phyloP scores from a whole-genome alignment of 495 filamentous ascomycete species.

The Jackrogersella multiformis region DNA sequence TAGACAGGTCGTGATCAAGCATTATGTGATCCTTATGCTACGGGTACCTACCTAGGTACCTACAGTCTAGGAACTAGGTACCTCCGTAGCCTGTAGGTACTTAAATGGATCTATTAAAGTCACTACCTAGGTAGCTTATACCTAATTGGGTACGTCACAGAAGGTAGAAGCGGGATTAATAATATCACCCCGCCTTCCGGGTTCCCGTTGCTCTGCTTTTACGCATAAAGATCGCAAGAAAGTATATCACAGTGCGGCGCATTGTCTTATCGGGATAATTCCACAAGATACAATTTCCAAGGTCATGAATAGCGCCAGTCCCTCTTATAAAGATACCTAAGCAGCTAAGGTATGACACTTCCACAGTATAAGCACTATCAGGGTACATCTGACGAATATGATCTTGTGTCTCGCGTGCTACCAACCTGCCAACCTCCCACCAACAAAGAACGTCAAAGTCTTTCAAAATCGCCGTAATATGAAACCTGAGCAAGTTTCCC shows the following conservation, averaged over 20 bases:
- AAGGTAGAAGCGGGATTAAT: slow-evolving; percentile 13
- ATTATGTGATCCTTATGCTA: background rate
- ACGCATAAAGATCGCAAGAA: slow-evolving; percentile 31
- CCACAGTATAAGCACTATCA: slow-evolving; percentile 6
- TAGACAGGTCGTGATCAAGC: slow-evolving; percentile 19
- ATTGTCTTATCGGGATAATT: slow-evolving; percentile 17
- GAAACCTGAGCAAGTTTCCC: slow-evolving; percentile 47
- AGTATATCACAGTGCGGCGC: slow-evolving; percentile 42
- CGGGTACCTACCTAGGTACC: background rate
- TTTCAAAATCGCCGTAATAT: slow-evolving; percentile 11
- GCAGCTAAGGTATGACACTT: too few relatives aligned
- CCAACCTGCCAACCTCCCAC: too few relatives aligned
- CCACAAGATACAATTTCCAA: slow-evolving; percentile 3
- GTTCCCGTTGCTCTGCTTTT: background rate
- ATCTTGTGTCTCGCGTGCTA: slow-evolving; percentile 28
- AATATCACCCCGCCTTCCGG: slow-evolving; percentile 21
- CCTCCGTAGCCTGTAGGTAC: too few relatives aligned
- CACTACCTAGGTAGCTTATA: too few relatives aligned
- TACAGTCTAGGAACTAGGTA: too few relatives aligned
- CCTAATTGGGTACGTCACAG: slow-evolving; percentile 1
- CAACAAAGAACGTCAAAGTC: slow-evolving; percentile 29
- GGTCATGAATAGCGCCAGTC: too few relatives aligned
- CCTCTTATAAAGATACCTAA: too few relatives aligned
- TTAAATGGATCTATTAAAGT: too few relatives aligned
- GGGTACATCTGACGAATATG: background rate